Evolutionary conservation across 495 filamentous ascomycete species (phyloP).

Genomic region (Cryomyces antarcticus): DNA sequence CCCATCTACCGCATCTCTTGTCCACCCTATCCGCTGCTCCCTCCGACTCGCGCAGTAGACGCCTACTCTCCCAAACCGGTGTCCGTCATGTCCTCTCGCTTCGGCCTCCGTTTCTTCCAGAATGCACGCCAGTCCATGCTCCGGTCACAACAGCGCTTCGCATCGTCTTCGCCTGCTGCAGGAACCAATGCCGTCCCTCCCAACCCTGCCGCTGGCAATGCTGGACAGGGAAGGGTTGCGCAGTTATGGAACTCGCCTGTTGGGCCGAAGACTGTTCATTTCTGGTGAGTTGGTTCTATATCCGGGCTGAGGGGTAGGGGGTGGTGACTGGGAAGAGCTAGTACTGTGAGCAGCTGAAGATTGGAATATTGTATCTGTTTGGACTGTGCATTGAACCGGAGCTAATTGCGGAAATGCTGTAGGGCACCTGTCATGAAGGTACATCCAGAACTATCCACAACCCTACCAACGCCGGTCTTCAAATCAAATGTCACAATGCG

Average conservation of each 20-base stretch:
- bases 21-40: too few relatives aligned
- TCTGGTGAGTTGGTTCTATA: conserved; percentile 40
- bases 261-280: conserved; percentile 91
- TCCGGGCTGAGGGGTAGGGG: not conserved
- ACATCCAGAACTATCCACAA: conserved; percentile 5
- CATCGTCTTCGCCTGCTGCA: conserved; percentile 20
- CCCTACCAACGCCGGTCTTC: not conserved
- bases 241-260: conserved; percentile 72
- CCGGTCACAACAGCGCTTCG: conserved; percentile 29
- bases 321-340: too few relatives aligned
- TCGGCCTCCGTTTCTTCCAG: conserved; percentile 15
- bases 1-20: too few relatives aligned
- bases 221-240: conserved; percentile 35
- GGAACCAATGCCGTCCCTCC: conserved; percentile 26
- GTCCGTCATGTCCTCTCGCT: conserved; percentile 20
- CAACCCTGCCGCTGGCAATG: conserved; percentile 13
- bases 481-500: not conserved
- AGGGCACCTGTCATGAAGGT: conserved; percentile 86
- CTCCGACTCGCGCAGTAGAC: too few relatives aligned
- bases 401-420: not conserved
- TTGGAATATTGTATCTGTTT: too few relatives aligned
- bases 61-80: too few relatives aligned
- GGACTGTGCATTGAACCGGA: too few relatives aligned
- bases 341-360: too few relatives aligned
- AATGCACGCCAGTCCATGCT: conserved; percentile 24